Base-by-base conservation (phyloP, 345 rosid species). In the Aquilaria sinensis region DNA sequence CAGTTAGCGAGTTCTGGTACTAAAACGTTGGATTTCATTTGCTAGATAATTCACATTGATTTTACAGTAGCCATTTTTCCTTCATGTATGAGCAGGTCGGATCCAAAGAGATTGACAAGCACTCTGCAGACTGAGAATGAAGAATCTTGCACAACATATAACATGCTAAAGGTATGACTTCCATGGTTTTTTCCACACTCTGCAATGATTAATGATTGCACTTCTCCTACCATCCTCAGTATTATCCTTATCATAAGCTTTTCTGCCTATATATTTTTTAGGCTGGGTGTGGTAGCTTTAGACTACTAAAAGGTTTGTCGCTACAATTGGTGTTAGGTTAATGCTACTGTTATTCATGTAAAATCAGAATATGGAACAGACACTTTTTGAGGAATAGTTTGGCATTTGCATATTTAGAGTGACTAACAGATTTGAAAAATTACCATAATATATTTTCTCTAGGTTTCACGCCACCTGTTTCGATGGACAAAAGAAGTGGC, bases 141-240 rank as follows among this genome's bases (percentile, higher is more conserved):
- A 68, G 99, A 94, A 75, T 94, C 95, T 10, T 88, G 99, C 72
- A 81, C 99, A 11, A 94, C 97, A 56, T 88, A 90, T 71, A 94
- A 94, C 79, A 90, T 90, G 99, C 81, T 94, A 61, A 88, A 94
- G 94, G 97, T 86, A 72, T 54, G 51, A 9, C 43, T 37, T 9
- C 53, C 29, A 1, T 62, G 41, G 12, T 10, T 56, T 4, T 6
- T n/a, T 53, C 56, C 43, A 9, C 43, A 37, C 5, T 37, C 43
- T 37, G 43, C 5, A 37, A 37, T 37, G 5, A 23, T 23, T 23
- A 23, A 37, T 37, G 43, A 9, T 37, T 37, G 43, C 8, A 9
- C 23, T 23, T 23, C 43, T 5, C 43, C 43, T 37, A 37, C 43
- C 5, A 9, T 37, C 43, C 43, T 37, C 43, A 37, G 5, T 37